Evolutionary conservation across 306 rosid genomes (phyloP).

Genomic region (Lablab purpureus): DNA sequence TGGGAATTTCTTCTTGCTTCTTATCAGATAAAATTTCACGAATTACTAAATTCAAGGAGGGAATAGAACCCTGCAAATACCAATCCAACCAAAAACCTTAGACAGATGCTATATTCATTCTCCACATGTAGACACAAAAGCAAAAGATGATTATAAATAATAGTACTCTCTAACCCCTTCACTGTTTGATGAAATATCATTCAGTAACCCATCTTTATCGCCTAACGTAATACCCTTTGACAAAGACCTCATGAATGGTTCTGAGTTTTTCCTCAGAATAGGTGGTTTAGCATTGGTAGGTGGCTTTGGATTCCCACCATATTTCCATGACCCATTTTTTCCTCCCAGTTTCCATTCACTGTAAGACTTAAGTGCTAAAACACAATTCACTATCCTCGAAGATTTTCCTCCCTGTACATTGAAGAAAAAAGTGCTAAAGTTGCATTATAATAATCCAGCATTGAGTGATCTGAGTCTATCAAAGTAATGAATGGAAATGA

Average conservation of each 20-base stretch:
- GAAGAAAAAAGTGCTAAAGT: neutral
- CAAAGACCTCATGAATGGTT: conserved; percentile 60
- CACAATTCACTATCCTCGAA: conserved; percentile 80
- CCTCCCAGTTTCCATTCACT: conserved; percentile 78
- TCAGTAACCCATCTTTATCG: conserved; percentile 57
- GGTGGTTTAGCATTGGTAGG: conserved; percentile 54
- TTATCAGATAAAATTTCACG: conserved; percentile 68
- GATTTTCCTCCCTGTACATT: conserved; percentile 82
- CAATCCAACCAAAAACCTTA: conserved; percentile 44
- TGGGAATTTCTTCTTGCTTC: conserved; percentile 85
- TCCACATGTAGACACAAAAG: conserved; percentile 3
- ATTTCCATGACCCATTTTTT: conserved; percentile 75
- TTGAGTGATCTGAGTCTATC: neutral
- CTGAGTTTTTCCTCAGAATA: conserved; percentile 64
- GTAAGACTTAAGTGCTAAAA: conserved; percentile 82
- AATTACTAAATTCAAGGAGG: conserved; percentile 62
- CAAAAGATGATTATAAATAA: conserved; percentile 24
- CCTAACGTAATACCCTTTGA: conserved; percentile 49
- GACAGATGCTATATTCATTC: neutral
- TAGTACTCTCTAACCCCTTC: conserved; percentile 70
- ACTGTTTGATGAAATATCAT: conserved; percentile 50
- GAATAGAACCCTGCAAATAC: conserved; percentile 64
- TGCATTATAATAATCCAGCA: neutral
- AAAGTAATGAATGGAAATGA: conserved; percentile 21
- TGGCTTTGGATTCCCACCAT: conserved; percentile 64